Conservation (phyloP, 768 basidiomycete species). For the Lentinus brumalis region DNA sequence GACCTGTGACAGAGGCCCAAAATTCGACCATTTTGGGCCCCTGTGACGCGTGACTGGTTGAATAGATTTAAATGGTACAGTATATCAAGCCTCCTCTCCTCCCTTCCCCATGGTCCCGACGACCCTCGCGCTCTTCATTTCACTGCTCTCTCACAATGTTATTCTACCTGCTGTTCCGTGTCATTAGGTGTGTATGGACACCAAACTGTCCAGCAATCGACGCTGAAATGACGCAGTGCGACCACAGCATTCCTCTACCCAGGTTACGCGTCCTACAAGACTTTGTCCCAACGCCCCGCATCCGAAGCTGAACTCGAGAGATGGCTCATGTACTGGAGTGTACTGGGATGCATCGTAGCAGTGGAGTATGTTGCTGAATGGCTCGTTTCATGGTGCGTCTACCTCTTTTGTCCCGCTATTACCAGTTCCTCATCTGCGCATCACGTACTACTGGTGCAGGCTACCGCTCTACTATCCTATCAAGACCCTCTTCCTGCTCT, state of each 20-base stretch:
- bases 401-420: constrained; percentile 4
- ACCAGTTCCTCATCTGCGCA: constrained; percentile 6
- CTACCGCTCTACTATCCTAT: constrained; percentile 85
- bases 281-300: constrained; percentile 83
- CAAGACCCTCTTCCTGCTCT: constrained; percentile 85
- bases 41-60: too few species aligned
- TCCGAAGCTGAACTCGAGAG: constrained; percentile 84
- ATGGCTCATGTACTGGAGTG: constrained; percentile 99
- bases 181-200: constrained; percentile 39
- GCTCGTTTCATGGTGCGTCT: constrained; percentile 79
- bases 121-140: neutral
- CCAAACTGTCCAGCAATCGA: neutral
- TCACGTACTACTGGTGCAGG: constrained; percentile 44
- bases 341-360: constrained; percentile 78
- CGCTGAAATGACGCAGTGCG: constrained; percentile 46
- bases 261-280: constrained; percentile 96
- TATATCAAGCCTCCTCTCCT: constrained; percentile 11
- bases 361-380: constrained; percentile 87
- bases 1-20: too few species aligned
- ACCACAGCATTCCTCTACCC: constrained; percentile 85
- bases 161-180: constrained; percentile 43
- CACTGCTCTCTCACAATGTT: constrained; percentile 34
- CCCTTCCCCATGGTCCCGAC: constrained; percentile 2
- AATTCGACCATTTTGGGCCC: too few species aligned
- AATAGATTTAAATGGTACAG: too few species aligned